Base-by-base conservation (phyloP, 208 protist species). In the Endotrypanum monterogeii region DNA sequence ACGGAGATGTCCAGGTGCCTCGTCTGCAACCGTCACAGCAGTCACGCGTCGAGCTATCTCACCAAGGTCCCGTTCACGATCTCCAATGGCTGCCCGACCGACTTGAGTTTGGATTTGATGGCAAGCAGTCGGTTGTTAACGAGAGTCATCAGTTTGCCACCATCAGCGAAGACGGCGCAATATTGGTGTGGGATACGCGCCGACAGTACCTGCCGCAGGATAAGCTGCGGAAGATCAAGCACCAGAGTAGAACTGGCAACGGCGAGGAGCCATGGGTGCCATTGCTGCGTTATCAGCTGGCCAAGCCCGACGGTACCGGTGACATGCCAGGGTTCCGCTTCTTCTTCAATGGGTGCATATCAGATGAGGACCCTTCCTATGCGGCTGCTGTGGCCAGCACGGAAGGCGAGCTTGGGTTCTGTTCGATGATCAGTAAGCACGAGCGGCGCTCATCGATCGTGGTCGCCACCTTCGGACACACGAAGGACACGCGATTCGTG, bases 191-290 rank as follows among this genome's bases (percentile, higher is more conserved):
- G 95, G 95, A 98, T 66, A 89, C 84, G 30, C 89, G 91, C n/a
- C 81, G 90, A 32, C 89, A 96, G 50, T 78, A 97, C 75, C 82
- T 97, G 50, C 88, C 89, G 50, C 79, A 86, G 48, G 91, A 98
- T 73, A 98, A 96, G 74, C 83, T 95, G 56, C 92, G 94, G 62
- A 98, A 98, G 83, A 89, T 96, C 66, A 93, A 93, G 80, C 90
- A 95, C 66, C 89, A 96, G 73, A 85, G 78, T 72, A 89, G 88
- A 65, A 71, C 77, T 16, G 70, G 74, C 30, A 84, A 67, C 37
- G 84, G 84, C 6, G 73, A 89, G 67, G 89, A 94, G 25, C 84
- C 92, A 63, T 98, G 94, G 92, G 88, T 96, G 57, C 94, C 94
- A 62, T 74, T 98, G 67, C 76, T 92, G 51, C 74, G 78, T n/a